Percentiles rank a stretch among this genome's conserved stretches.
phyloP scores from a whole-genome alignment of 2,329 filamentous ascomycete genomes.

The Aspergillus texensis region DNA sequence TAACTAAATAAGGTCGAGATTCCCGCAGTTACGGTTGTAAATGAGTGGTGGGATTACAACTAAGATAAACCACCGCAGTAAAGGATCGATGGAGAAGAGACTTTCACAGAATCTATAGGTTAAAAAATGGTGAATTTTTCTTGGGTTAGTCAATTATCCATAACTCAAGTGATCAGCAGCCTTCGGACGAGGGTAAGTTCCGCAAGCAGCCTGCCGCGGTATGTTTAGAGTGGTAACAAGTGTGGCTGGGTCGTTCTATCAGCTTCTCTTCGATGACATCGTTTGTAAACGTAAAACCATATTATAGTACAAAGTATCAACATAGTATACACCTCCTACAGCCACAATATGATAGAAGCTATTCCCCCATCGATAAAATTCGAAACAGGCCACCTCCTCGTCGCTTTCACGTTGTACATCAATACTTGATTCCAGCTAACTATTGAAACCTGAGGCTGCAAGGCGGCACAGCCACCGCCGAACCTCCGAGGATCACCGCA shows the following conservation, averaged over 20 bases:
- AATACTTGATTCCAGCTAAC: neutral
- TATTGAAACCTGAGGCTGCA: conserved; percentile 20
- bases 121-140: neutral
- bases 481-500: conserved; percentile 19
- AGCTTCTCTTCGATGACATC: conserved; percentile 5
- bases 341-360: neutral
- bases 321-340: neutral
- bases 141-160: neutral
- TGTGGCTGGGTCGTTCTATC: conserved; percentile 7
- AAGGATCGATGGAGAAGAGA: neutral
- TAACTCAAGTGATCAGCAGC: neutral
- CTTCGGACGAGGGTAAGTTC: neutral
- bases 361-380: neutral
- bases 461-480: conserved; percentile 22
- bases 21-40: neutral
- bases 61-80: neutral
- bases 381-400: neutral
- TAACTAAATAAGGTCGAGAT: neutral
- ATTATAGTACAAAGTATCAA: neutral
- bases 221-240: neutral
- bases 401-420: neutral
- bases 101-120: neutral
- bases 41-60: neutral
- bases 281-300: neutral
- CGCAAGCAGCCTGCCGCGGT: neutral